Percentiles rank a stretch among this genome's conserved stretches.
Evolutionary conservation across 1,284 basidiomycete species (phyloP).

Genomic region (Rhodofomes roseus): DNA sequence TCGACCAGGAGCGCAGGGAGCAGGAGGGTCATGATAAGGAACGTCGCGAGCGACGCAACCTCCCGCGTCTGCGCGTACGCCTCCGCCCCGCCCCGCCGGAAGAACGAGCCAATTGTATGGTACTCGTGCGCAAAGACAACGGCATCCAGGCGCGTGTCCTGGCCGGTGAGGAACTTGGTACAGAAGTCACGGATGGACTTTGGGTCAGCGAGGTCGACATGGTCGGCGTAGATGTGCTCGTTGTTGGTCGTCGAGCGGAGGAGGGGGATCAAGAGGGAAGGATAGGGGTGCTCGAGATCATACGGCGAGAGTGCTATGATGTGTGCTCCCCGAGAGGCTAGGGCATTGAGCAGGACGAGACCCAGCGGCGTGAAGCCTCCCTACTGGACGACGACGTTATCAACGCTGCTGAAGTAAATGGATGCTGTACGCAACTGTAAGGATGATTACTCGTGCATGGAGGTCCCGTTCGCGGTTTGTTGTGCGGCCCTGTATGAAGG

Average conservation of each 20-base stretch:
- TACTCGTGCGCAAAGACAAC: slow-evolving; percentile 75
- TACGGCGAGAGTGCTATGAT: slow-evolving; percentile 65
- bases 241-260: slow-evolving; percentile 67
- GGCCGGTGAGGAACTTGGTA: slow-evolving; percentile 56
- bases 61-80: slow-evolving; percentile 36
- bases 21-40: slow-evolving; percentile 73
- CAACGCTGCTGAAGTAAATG: not conserved
- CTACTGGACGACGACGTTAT: slow-evolving; percentile 33
- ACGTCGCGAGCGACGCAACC: slow-evolving; percentile 59
- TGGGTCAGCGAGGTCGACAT: slow-evolving; percentile 64
- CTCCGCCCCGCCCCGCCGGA: slow-evolving; percentile 19
- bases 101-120: slow-evolving; percentile 51
- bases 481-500: slow-evolving; percentile 62
- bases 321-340: slow-evolving; percentile 71
- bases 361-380: slow-evolving; percentile 73
- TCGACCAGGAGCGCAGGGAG: slow-evolving; percentile 76
- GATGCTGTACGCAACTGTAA: slow-evolving; percentile 49
- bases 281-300: slow-evolving; percentile 49
- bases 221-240: slow-evolving; percentile 69
- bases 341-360: slow-evolving; percentile 55
- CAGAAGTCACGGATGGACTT: slow-evolving; percentile 65
- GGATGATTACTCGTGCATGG: slow-evolving; percentile 62
- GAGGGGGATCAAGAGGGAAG: slow-evolving; percentile 57
- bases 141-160: slow-evolving; percentile 66
- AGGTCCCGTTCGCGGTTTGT: slow-evolving; percentile 71